Conservation (phyloP, 805 yeast genomes). For the Isabelozyma heimii region DNA sequence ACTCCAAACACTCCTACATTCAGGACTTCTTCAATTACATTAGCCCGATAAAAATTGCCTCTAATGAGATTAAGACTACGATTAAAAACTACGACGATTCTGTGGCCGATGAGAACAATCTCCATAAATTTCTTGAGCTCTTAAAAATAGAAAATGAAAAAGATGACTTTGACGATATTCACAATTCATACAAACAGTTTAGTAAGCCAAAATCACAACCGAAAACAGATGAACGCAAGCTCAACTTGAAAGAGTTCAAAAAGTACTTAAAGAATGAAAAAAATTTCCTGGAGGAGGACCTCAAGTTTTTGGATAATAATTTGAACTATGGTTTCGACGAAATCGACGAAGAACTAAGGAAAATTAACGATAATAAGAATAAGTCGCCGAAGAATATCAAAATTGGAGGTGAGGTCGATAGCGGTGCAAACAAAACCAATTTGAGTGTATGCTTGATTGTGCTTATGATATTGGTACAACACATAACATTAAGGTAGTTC, state of each 20-base stretch:
- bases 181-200: slow-evolving; percentile 14
- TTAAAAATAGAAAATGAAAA: slow-evolving; percentile 11
- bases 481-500: slow-evolving; percentile 3
- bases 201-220: slow-evolving; percentile 7
- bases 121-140: slow-evolving; percentile 23
- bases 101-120: slow-evolving; percentile 17
- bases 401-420: slow-evolving; percentile 27
- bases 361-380: slow-evolving; percentile 13
- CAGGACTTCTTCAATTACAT: slow-evolving; percentile 6
- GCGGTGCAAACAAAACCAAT: background rate
- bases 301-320: slow-evolving; percentile 24
- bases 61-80: slow-evolving; percentile 14
- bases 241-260: slow-evolving; percentile 29
- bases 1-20: slow-evolving; percentile 2
- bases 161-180: slow-evolving; percentile 12
- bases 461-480: background rate
- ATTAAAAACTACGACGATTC: slow-evolving; percentile 26
- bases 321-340: slow-evolving; percentile 37
- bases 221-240: slow-evolving; percentile 7
- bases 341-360: slow-evolving; percentile 35
- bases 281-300: slow-evolving; percentile 24
- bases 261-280: slow-evolving; percentile 25
- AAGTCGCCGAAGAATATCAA: slow-evolving; percentile 14
- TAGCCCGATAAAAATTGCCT: slow-evolving; percentile 2
- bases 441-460: background rate